Evolutionary conservation across 495 filamentous ascomycete species (phyloP), one percentile per base, ranked within the genome.

Genomic region (Penicillium mononematosum): DNA sequence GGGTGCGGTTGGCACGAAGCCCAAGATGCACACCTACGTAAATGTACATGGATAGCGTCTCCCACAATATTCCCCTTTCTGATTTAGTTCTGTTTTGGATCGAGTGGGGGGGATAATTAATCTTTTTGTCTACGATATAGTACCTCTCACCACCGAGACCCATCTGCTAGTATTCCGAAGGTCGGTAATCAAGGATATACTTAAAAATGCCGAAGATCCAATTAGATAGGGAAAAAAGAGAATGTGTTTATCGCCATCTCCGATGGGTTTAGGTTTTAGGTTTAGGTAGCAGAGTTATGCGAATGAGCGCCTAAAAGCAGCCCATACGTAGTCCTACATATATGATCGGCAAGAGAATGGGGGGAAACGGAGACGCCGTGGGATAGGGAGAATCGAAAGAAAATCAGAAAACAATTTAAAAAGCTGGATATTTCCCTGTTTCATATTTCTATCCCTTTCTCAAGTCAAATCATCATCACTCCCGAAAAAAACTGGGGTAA

Each of bases 381-480:
- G 27, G 27, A 29, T 31, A 31, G 29, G 29, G 3, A 31, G 29
- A 10, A 29, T 47, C 12, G 27, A 19, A 25, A 27, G 16, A 47
- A 47, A 46, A 16, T 14, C 4, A 47, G 45, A 19, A 19, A 31
- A 14, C 29, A 48, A 29, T n/a, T 48, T 32, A 31, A 47, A 46
- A 47, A 31, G 16, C n/a, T 46, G 45, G 9, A 48, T 32, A 32
- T 31, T 48, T 48, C 45, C 45, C 16, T 48, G 45, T 48, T 48
- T 32, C 36, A 39, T 16, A 38, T 38, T 3, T 34, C 31, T 39
- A 39, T 17, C 16, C 36, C 36, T 32, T 31, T 48, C 31, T 16
- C 45, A n/a, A 50, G 32, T 50, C 47, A 25, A 38, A 4, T 25
- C 47, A 50, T 50, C 47, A 50, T 50, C 31, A 24, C 8, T 6